phyloP scores from a whole-genome alignment of 805 yeast genomes.

The Diddensiella transvaalensis region DNA sequence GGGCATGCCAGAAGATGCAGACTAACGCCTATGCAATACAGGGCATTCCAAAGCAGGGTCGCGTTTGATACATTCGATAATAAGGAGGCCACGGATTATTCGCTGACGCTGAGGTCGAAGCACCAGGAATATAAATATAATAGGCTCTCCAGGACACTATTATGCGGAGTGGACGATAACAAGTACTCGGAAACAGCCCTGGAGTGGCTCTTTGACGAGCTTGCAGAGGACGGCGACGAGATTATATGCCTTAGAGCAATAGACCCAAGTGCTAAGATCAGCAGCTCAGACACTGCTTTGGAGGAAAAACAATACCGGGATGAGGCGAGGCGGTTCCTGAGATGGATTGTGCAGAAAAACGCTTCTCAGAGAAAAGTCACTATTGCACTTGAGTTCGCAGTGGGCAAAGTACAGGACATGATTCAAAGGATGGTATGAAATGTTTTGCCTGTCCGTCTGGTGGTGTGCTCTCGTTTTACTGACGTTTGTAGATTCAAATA shows the following conservation, averaged over 20 bases:
- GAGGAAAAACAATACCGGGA: conserved; percentile 30
- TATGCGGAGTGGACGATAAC: conserved; percentile 44
- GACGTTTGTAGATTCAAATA: too few species aligned
- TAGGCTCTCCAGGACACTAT: conserved; percentile 40
- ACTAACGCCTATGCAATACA: too few species aligned
- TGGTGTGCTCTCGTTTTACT: too few species aligned
- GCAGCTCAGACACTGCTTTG: conserved; percentile 19
- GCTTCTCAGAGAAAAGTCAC: conserved; percentile 38
- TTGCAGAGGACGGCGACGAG: conserved; percentile 45
- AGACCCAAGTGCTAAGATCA: conserved; percentile 31
- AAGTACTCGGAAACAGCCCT: conserved; percentile 42
- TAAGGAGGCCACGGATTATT: conserved; percentile 33
- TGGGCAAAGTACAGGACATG: conserved; percentile 43
- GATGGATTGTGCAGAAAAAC: conserved; percentile 35
- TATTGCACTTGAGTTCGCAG: conserved; percentile 41
- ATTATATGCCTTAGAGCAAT: conserved; percentile 44
- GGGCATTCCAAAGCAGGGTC: conserved; percentile 33
- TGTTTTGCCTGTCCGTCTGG: not conserved
- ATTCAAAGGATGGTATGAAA: conserved; percentile 35
- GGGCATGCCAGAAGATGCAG: too few species aligned
- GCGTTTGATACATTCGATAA: conserved; percentile 44
- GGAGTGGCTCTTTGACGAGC: conserved; percentile 44
- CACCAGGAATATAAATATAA: conserved; percentile 37
- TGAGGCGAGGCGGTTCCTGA: conserved; percentile 36
- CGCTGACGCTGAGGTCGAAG: conserved; percentile 39